Evolutionary conservation across 305 asterid species (phyloP).

Genomic region (Fraxinus albicans): DNA sequence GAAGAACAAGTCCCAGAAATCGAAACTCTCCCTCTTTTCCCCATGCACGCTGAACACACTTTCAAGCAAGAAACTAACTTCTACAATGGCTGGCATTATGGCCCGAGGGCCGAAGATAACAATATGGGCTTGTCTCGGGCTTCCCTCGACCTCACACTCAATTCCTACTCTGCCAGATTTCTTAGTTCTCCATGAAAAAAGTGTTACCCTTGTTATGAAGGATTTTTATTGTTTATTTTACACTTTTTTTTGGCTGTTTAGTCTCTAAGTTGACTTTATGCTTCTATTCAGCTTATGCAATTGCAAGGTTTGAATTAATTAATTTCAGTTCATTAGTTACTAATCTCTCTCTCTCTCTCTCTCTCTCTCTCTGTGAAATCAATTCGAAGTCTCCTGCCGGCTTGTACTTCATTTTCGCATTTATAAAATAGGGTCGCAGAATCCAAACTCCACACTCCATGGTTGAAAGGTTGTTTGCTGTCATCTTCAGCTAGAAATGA

Average conservation of each 20-base stretch:
- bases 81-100: constrained; percentile 28
- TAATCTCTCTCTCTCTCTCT: not conserved
- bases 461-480: no score
- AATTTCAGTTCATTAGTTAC: not conserved
- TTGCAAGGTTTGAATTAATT: not conserved
- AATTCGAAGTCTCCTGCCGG: not conserved
- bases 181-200: constrained; percentile 29
- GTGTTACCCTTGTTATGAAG: not conserved
- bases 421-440: not conserved
- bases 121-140: constrained; percentile 42
- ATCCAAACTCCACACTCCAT: not conserved
- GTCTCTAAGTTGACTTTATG: constrained; percentile 18
- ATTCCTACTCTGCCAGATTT: constrained; percentile 52
- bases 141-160: constrained; percentile 82
- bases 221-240: not conserved
- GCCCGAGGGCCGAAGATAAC: constrained; percentile 17
- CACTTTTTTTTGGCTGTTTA: not conserved
- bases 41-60: constrained; percentile 61
- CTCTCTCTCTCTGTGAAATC: not conserved
- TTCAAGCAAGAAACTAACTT: constrained; percentile 27
- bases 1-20: constrained; percentile 31
- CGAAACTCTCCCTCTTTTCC: constrained; percentile 90
- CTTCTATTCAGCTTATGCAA: not conserved
- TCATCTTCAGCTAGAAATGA: no score
- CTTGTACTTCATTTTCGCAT: not conserved